Evolutionary conservation across 148 eudicot genomes (phyloP).

Genomic region (Selenicereus undatus): DNA sequence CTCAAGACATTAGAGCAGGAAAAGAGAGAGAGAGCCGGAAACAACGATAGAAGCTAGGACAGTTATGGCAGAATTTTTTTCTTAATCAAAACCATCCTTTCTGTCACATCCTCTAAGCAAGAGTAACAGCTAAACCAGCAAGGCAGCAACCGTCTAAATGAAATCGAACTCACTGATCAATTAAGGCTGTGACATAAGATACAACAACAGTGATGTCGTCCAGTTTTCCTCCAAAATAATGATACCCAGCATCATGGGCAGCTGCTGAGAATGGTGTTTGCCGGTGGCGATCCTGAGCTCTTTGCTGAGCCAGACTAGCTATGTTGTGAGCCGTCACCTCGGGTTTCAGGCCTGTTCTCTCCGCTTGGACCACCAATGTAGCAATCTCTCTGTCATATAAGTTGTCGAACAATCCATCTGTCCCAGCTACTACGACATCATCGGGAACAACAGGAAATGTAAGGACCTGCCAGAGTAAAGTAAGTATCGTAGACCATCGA

Average conservation of each 20-base stretch:
- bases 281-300: constrained; percentile 49
- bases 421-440: constrained; percentile 80
- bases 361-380: constrained; percentile 50
- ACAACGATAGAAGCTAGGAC: background rate
- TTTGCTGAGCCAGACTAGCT: constrained; percentile 56
- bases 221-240: constrained; percentile 81
- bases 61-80: background rate
- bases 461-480: constrained; percentile 52
- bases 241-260: constrained; percentile 73
- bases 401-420: constrained; percentile 86
- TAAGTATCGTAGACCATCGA: background rate
- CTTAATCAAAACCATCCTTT: background rate
- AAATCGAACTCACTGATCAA: constrained; percentile 25
- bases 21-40: background rate
- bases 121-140: background rate
- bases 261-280: constrained; percentile 73
- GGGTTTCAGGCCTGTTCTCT: constrained; percentile 45
- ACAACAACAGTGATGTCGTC: constrained; percentile 86
- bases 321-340: constrained; percentile 55
- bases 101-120: background rate
- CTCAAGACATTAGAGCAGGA: background rate
- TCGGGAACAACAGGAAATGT: constrained; percentile 59
- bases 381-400: constrained; percentile 62
- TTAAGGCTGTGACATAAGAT: constrained; percentile 40
- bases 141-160: background rate